These are phyloP conservation scores for Clarireedia homoeocarpa DNA, from an alignment of 2,329 filamentous ascomycete genomes.

Conservation along the genomic window DNA sequence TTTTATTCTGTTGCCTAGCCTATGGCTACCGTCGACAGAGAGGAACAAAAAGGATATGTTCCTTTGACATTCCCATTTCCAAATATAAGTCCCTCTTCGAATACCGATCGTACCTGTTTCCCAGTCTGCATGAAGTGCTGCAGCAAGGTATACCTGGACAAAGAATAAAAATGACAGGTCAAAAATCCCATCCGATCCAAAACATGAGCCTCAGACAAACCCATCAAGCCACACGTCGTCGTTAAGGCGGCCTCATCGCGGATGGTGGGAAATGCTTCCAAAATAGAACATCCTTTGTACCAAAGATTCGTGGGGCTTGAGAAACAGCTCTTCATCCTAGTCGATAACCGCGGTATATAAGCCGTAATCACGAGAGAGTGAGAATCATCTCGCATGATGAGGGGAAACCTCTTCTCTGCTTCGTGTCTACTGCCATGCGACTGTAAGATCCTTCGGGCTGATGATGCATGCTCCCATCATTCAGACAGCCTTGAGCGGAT, in stretches of 20 bases:
- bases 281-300: neutral
- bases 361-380: neutral
- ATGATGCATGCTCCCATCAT: neutral
- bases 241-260: conserved; percentile 5
- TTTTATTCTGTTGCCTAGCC: conserved; percentile 5
- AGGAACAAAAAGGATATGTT: neutral
- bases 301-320: neutral
- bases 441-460: neutral
- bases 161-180: conserved; percentile 6
- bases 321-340: neutral
- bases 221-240: neutral
- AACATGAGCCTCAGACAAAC: neutral
- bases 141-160: conserved; percentile 3
- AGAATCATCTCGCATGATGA: neutral
- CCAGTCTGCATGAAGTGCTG: conserved; percentile 3
- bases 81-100: conserved; percentile 4
- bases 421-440: neutral
- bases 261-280: neutral
- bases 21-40: neutral
- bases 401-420: neutral
- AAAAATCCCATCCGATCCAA: conserved; percentile 1
- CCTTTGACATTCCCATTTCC: neutral
- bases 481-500: neutral
- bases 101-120: neutral
- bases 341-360: neutral